Evolutionary conservation across 2,329 filamentous ascomycete genomes (phyloP).

Genomic region (Grosmannia huntii): DNA sequence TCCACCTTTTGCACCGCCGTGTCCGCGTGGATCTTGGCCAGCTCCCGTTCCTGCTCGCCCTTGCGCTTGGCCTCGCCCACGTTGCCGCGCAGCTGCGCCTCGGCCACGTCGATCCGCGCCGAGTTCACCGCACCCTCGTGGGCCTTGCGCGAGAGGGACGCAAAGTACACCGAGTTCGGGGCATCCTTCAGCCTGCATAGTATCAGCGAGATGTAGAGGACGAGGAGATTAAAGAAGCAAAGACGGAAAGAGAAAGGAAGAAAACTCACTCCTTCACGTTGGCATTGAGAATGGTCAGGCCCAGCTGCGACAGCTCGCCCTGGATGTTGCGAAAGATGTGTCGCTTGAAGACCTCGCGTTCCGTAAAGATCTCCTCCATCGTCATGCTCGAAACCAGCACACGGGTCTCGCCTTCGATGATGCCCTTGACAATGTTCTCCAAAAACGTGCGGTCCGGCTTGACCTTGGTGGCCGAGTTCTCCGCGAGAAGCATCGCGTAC

Average conservation of each 20-base stretch:
- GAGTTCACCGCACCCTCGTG: conserved; percentile 79
- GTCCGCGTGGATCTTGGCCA: conserved; percentile 77
- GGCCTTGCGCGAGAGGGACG: conserved; percentile 67
- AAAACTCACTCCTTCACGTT: conserved; percentile 60
- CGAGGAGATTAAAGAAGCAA: background rate
- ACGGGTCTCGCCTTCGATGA: conserved; percentile 79
- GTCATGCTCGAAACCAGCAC: conserved; percentile 78
- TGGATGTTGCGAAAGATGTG: conserved; percentile 67
- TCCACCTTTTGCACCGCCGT: conserved; percentile 78
- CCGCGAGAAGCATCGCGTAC: conserved; percentile 69
- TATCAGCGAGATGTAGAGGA: background rate
- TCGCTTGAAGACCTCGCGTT: conserved; percentile 34
- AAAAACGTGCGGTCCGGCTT: conserved; percentile 42
- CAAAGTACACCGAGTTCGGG: conserved; percentile 70
- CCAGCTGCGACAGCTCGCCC: conserved; percentile 68
- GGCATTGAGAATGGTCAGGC: conserved; percentile 52
- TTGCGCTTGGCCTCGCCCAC: conserved; percentile 67
- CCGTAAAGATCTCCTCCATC: conserved; percentile 64
- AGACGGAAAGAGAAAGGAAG: background rate
- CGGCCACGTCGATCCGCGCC: conserved; percentile 28
- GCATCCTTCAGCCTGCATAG: conserved; percentile 54
- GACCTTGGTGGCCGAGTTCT: conserved; percentile 28
- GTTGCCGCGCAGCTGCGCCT: conserved; percentile 52
- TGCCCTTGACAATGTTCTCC: conserved; percentile 76
- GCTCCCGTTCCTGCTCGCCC: conserved; percentile 71